A percentile compares a stretch with the other conserved stretches of the same genome.
Evolutionary conservation across 2,329 filamentous ascomycete species (phyloP).

Genomic region (Cladosporium sp.): DNA sequence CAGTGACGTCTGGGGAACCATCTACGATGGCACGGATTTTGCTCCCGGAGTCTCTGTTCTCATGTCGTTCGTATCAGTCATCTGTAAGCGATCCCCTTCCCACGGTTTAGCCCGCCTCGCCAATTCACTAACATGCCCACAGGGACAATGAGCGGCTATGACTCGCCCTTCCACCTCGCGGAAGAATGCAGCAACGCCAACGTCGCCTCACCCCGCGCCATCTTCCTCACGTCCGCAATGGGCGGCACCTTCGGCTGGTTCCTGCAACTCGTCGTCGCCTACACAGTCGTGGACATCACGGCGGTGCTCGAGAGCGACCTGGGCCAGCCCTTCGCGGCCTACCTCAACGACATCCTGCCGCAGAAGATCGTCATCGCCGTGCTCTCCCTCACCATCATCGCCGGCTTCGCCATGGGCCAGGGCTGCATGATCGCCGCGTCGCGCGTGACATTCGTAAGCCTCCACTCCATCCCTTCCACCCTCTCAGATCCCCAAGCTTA

Average conservation of each 20-base stretch:
- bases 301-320: constrained; percentile 54
- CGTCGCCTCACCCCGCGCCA: constrained; percentile 63
- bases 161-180: constrained; percentile 64
- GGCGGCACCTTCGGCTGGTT: constrained; percentile 66
- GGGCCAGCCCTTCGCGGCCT: constrained; percentile 65
- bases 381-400: constrained; percentile 60
- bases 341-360: constrained; percentile 59
- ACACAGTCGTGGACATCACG: constrained; percentile 61
- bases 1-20: constrained; percentile 57
- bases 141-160: constrained; percentile 46
- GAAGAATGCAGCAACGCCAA: constrained; percentile 71
- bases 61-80: constrained; percentile 65
- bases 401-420: constrained; percentile 66
- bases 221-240: constrained; percentile 60
- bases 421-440: constrained; percentile 61
- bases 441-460: constrained; percentile 19
- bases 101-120: constrained; percentile 17
- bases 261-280: constrained; percentile 66
- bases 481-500: constrained; percentile 37
- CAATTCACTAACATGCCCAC: not conserved
- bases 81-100: constrained; percentile 38
- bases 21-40: constrained; percentile 61
- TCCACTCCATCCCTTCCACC: not conserved
- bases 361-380: constrained; percentile 56
- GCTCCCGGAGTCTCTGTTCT: constrained; percentile 61